phyloP scores from a whole-genome alignment of 257 asterid species.

The Nicotiana paniculata region DNA sequence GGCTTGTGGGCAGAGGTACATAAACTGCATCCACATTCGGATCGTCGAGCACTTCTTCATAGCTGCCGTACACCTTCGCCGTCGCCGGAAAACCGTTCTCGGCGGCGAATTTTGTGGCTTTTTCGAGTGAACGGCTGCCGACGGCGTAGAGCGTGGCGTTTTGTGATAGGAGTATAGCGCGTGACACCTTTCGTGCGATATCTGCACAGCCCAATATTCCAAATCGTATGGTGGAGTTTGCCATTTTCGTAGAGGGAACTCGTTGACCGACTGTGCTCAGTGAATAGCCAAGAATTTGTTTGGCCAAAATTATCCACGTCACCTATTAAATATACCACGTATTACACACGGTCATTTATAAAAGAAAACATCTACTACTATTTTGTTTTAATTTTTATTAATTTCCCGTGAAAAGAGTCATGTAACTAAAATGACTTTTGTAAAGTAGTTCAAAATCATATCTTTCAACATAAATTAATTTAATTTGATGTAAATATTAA shows the following conservation, averaged over 20 bases:
- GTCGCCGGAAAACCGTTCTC: conserved; percentile 47
- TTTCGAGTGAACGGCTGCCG: conserved; percentile 61
- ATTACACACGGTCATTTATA: no score
- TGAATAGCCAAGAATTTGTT: background rate
- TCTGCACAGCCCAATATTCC: conserved; percentile 77
- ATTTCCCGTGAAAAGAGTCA: no score
- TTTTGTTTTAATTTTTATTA: no score
- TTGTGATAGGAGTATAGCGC: conserved; percentile 47
- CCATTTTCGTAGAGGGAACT: conserved; percentile 9
- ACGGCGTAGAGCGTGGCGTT: conserved; percentile 49
- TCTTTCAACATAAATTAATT: no score
- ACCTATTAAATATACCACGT: no score
- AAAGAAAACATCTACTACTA: no score
- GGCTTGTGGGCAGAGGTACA: conserved; percentile 61
- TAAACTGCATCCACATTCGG: conserved; percentile 71
- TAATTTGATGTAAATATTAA: no score
- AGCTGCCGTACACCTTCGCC: conserved; percentile 53
- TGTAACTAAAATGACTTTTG: no score
- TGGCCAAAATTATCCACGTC: background rate
- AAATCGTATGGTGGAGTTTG: conserved; percentile 27
- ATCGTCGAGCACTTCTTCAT: conserved; percentile 54
- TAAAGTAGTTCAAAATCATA: no score
- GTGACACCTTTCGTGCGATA: conserved; percentile 50
- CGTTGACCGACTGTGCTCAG: background rate
- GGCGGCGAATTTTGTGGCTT: conserved; percentile 48